phyloP scores from a whole-genome alignment of 2,329 filamentous ascomycete genomes.

The Graphilbum fragrans region DNA sequence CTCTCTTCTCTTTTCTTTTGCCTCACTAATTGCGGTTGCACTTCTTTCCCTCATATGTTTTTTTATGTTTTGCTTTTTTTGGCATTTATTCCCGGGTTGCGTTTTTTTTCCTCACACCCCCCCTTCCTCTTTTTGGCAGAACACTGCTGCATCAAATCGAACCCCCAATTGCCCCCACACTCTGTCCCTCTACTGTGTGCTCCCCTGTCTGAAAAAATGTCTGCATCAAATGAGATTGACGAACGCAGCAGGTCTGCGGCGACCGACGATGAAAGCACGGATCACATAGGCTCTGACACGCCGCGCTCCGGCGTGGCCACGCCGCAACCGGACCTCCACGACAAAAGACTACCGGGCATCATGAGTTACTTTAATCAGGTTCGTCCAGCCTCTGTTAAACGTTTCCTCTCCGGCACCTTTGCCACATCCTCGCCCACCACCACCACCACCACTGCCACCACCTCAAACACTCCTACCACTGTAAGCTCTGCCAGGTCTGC shows the following conservation, averaged over 20 bases:
- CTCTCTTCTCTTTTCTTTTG: background rate
- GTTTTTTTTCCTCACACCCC: background rate
- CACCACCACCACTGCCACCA: slow-evolving; percentile 2
- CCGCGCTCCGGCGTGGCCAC: slow-evolving; percentile 87
- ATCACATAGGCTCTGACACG: slow-evolving; percentile 73
- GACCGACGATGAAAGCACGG: slow-evolving; percentile 57
- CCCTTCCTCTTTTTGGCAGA: background rate
- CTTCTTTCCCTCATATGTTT: background rate
- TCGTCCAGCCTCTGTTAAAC: slow-evolving; percentile 69
- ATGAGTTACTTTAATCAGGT: slow-evolving; percentile 99
- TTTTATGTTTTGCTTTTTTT: background rate
- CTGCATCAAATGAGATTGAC: slow-evolving; percentile 38
- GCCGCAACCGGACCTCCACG: slow-evolving; percentile 82
- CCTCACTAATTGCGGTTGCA: background rate
- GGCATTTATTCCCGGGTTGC: background rate
- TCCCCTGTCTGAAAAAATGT: slow-evolving; percentile 6
- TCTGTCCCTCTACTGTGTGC: background rate
- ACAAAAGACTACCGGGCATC: slow-evolving; percentile 92
- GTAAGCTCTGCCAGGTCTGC: slow-evolving; percentile 13
- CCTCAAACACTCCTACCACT: slow-evolving; percentile 15
- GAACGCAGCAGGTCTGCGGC: slow-evolving; percentile 38
- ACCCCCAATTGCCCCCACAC: background rate
- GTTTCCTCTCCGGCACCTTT: slow-evolving; percentile 27
- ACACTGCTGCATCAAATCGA: too few species aligned
- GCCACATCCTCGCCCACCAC: slow-evolving; percentile 17